Base-by-base conservation (phyloP, 2,329 filamentous ascomycete genomes). In the Mycogone perniciosa region DNA sequence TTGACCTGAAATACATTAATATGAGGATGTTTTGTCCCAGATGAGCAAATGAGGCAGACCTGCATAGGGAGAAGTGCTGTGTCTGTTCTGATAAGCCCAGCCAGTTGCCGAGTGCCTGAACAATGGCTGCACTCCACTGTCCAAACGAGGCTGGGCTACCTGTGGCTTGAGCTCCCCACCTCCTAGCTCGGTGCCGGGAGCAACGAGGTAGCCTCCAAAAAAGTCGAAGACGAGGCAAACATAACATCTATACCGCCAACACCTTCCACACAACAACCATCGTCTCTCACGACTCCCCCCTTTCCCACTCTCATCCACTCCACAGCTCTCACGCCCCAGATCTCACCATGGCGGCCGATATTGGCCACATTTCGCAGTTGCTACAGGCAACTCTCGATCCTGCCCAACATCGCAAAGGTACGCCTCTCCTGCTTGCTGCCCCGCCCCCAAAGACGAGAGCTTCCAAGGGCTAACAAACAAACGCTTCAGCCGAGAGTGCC, bases 301-400 rank as follows among this genome's bases (percentile, higher is more conserved):
- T 35, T 34, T 44, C 20, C 20, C 9, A 41, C 43, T 31, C 34
- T 31, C 41, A 35, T 33, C 30, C 13, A 37, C 31, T 5, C 42
- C 41, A 30, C 31, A 20, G n/a, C 33, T 38, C 33, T 30, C 34
- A 48, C 44, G 50, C 50, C 31, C 35, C 40, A 40, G 27, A 58
- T 53, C 44, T 64, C 65, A 76, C 59, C 64, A 82, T 82, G 79
- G 76, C 78, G 64, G 71, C 76, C 59, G 73, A 80, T 58, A 74
- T 81, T 64, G 73, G 72, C 59, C 71, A 73, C 54, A 75, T 96
- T 68, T 86, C 89, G 57, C 83, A 89, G 77, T 80, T 97, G 69
- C 84, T 99, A 57, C 82, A 95, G 71, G 89, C 89, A 62, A 97
- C 90, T 62, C 80, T 97, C 63, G 89, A 96, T 71, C 89, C 89